Evolutionary conservation across 345 rosid species (phyloP), one percentile per base, ranked within the genome.

Genomic region (Limnanthes douglasii): DNA sequence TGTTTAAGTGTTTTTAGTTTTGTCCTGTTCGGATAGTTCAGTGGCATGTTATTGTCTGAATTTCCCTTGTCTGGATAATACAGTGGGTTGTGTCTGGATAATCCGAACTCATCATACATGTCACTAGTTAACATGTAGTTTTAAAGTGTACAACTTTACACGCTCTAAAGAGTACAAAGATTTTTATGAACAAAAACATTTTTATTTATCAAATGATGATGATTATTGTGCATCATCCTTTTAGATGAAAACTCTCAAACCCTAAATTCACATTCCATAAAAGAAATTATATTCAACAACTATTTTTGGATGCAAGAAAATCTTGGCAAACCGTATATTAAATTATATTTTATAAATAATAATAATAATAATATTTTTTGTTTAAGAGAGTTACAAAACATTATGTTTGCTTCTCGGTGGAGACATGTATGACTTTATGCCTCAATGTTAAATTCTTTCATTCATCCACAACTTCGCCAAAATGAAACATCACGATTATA

Each of bases 251-350:
- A 62, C 72, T 63, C 51, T 46, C 77, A 4, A 83, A 86, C 33
- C 90, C 93, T 44, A 88, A 57, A 59, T 88, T 93, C 59, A 82
- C 97, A 39, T 88, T 95, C 97, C 97, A 88, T 43, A 88, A 86
- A 59, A 88, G 79, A 43, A 88, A 21, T 72, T 59, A 16, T 88
- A 88, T 47, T 76, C 86, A 5, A 57, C 63, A 30, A 78, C 78
- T 17, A 88, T 74, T 48, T 79, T 81, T 0, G 97, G 97, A 60
- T 88, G 95, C 71, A 88, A 63, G 66, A 88, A 88, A 13, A 95
- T 66, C 41, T 88, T 88, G 3, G 93, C 95, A 50, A 88, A 88
- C 97, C 97, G 83, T 95, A 95, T 88, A 39, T 23, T 20, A 44
- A n/a, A 43, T 18, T 24, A 59, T 35, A 23, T 8, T 12, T 18